A percentile compares a stretch with the other conserved stretches of the same genome.
phyloP scores from a whole-genome alignment of 805 yeast species.

The Monosporozyma unispora region DNA sequence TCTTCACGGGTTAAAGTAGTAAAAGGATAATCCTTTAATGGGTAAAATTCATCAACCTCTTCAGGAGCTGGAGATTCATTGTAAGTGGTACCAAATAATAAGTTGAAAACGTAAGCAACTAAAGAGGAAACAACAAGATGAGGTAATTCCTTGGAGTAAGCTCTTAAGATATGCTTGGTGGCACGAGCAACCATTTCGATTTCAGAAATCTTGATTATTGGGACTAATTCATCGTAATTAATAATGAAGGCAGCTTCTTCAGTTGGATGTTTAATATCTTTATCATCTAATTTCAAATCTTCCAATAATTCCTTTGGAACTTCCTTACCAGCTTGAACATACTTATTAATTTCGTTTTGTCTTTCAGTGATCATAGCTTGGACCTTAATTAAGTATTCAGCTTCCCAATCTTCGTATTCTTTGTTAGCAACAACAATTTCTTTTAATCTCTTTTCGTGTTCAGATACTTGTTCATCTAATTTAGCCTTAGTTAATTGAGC shows the following conservation, averaged over 20 bases:
- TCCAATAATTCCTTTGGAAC: constrained; percentile 30
- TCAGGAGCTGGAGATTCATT: constrained; percentile 34
- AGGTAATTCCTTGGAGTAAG: constrained; percentile 39
- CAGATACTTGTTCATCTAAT: constrained; percentile 15
- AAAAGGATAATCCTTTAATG: constrained; percentile 35
- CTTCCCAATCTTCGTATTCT: constrained; percentile 30
- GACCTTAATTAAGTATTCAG: constrained; percentile 21
- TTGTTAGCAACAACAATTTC: constrained; percentile 22
- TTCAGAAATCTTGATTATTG: constrained; percentile 40
- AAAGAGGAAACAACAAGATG: constrained; percentile 46
- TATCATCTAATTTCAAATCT: constrained; percentile 27
- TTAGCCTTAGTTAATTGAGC: constrained; percentile 27
- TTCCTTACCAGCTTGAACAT: constrained; percentile 28
- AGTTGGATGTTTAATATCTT: constrained; percentile 29
- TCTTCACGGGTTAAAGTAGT: constrained; percentile 37
- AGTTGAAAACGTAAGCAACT: constrained; percentile 63
- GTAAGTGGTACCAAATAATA: constrained; percentile 47
- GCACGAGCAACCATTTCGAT: constrained; percentile 74
- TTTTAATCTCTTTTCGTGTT: constrained; percentile 19
- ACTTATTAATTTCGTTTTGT: constrained; percentile 28
- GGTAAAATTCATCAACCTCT: constrained; percentile 40
- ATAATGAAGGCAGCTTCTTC: constrained; percentile 29
- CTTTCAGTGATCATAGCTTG: constrained; percentile 29
- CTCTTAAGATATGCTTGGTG: constrained; percentile 62
- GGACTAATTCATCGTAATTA: constrained; percentile 32